phyloP scores from a whole-genome alignment of 2,329 filamentous ascomycete genomes.

The Aspergillus ruber region DNA sequence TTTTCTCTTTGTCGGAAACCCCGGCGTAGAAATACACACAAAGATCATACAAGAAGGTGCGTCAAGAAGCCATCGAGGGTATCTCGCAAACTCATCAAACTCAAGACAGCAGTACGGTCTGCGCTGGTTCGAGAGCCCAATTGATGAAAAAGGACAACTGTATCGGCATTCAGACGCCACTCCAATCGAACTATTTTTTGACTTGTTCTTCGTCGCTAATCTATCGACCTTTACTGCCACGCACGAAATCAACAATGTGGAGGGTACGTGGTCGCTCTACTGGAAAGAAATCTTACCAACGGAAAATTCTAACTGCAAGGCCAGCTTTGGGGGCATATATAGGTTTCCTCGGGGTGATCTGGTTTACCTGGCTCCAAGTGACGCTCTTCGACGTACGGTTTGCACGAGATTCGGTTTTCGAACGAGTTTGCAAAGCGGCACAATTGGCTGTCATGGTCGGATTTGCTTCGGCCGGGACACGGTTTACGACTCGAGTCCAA shows the following conservation, averaged over 20 bases:
- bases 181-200: slow-evolving; percentile 54
- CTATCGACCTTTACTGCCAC: slow-evolving; percentile 55
- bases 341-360: slow-evolving; percentile 53
- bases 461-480: slow-evolving; percentile 54
- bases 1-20: slow-evolving; percentile 25
- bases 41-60: slow-evolving; percentile 15
- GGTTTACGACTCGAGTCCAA: slow-evolving; percentile 36
- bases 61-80: slow-evolving; percentile 3
- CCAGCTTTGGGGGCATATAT: slow-evolving; percentile 42
- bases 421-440: slow-evolving; percentile 52
- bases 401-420: slow-evolving; percentile 58
- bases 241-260: slow-evolving; percentile 49
- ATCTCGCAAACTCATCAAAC: background rate
- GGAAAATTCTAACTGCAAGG: slow-evolving; percentile 8
- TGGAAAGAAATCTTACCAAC: background rate
- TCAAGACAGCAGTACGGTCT: slow-evolving; percentile 14
- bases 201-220: slow-evolving; percentile 59
- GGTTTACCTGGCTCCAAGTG: slow-evolving; percentile 63
- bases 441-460: slow-evolving; percentile 61
- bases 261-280: slow-evolving; percentile 21
- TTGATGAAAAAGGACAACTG: slow-evolving; percentile 28
- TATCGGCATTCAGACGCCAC: slow-evolving; percentile 45
- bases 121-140: slow-evolving; percentile 30
- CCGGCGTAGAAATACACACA: slow-evolving; percentile 11
- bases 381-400: slow-evolving; percentile 62